A percentile compares a stretch with the other conserved stretches of the same genome.
These are phyloP conservation scores for Talaromyces sp. DNA, from an alignment of 2,329 filamentous ascomycete genomes.

Conservation along the genomic window DNA sequence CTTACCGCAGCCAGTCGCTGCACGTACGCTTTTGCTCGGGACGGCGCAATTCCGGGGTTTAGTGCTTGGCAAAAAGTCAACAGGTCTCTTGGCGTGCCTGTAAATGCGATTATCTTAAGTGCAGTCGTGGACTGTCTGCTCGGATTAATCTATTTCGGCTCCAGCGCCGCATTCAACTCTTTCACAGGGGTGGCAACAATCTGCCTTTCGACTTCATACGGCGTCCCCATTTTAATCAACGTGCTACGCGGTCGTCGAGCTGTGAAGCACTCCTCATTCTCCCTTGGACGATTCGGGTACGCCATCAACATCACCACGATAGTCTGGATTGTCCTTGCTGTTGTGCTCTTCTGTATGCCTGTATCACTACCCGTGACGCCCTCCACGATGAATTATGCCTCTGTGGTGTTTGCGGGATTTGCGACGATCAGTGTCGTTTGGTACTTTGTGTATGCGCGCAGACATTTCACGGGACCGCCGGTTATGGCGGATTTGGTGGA, in stretches of 20 bases:
- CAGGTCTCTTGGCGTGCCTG: constrained; percentile 63
- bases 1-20: constrained; percentile 71
- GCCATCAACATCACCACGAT: constrained; percentile 65
- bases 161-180: constrained; percentile 70
- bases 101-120: constrained; percentile 66
- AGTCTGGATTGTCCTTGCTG: constrained; percentile 66
- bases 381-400: constrained; percentile 63
- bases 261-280: constrained; percentile 64
- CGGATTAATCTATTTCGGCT: constrained; percentile 76
- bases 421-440: constrained; percentile 57
- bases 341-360: constrained; percentile 75
- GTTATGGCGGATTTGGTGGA: constrained; percentile 25
- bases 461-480: constrained; percentile 61
- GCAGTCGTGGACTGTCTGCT: constrained; percentile 66
- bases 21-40: constrained; percentile 72
- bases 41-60: constrained; percentile 70
- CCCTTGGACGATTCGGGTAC: constrained; percentile 66
- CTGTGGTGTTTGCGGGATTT: constrained; percentile 63
- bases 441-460: constrained; percentile 62
- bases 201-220: constrained; percentile 71
- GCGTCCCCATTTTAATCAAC: constrained; percentile 69
- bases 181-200: constrained; percentile 80
- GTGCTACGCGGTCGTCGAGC: constrained; percentile 63
- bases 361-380: constrained; percentile 57
- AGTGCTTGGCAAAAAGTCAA: constrained; percentile 65